Conservation (phyloP, 495 filamentous ascomycete species). For the Aspergillus incahuasiensis region DNA sequence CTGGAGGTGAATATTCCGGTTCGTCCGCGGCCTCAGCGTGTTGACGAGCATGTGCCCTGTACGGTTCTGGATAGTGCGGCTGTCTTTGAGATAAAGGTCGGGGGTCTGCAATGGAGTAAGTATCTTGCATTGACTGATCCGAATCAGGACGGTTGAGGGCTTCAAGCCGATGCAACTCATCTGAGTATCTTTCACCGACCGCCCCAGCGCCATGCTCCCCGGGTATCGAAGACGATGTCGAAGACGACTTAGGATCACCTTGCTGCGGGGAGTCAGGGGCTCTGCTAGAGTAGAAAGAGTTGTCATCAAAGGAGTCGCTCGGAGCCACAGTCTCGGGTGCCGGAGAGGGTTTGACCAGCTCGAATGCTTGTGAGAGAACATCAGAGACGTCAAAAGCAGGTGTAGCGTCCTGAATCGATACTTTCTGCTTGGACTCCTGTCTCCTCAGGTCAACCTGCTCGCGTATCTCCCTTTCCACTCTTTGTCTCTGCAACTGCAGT, state of each 20-base stretch:
- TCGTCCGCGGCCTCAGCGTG: constrained; percentile 36
- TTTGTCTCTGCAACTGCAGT: constrained; percentile 71
- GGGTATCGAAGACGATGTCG: constrained; percentile 23
- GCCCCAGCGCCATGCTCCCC: constrained; percentile 21
- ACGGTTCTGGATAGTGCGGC: constrained; percentile 19
- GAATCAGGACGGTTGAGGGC: constrained; percentile 40
- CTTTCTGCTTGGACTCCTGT: constrained; percentile 49
- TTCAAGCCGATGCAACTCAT: constrained; percentile 48
- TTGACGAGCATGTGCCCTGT: constrained; percentile 20
- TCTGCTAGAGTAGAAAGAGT: constrained; percentile 92
- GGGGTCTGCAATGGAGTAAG: constrained; percentile 44
- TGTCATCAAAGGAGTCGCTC: constrained; percentile 82
- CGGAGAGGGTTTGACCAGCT: constrained; percentile 61
- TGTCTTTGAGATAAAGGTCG: constrained; percentile 30
- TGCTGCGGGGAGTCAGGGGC: constrained; percentile 46
- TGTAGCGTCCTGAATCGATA: constrained; percentile 52
- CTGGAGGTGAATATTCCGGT: constrained; percentile 48
- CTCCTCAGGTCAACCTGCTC: constrained; percentile 69
- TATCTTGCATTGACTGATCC: constrained; percentile 45
- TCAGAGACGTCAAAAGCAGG: constrained; percentile 72
- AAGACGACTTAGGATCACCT: constrained; percentile 29
- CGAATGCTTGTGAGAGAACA: constrained; percentile 65
- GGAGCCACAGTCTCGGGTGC: constrained; percentile 49
- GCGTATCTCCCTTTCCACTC: constrained; percentile 70
- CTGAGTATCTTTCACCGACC: constrained; percentile 32